Evolutionary conservation across 2,329 filamentous ascomycete genomes (phyloP), one percentile per base, ranked within the genome.

Genomic region (Curvularia hawaiiensis): DNA sequence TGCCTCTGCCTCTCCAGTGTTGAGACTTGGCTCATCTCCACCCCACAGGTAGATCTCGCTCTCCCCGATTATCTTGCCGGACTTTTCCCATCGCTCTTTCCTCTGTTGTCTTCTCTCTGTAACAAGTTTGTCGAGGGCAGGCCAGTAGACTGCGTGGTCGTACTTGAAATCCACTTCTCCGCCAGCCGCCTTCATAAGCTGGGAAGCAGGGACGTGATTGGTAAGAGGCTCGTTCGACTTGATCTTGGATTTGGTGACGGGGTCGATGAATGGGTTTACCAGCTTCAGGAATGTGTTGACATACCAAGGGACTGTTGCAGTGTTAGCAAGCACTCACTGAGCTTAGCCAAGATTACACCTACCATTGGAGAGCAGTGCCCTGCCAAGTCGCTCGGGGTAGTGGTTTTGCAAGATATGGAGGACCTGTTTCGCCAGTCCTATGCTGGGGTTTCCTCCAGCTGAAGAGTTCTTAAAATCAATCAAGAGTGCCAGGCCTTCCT

Each of bases 201-300:
- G 94, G 69, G 88, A 83, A 8, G 87, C 78, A 5, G 92, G 92
- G 20, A 99, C 89, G 75, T 92, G 92, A 65, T 90, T 82, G 66
- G 84, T 84, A 81, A 97, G 88, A 73, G 96, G 90, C 76, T 97
- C 92, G 81, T 98, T 97, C 84, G 97, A 97, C 80, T 95, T 96
- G 80, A 99, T 88, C 83, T 99, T 99, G 72, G 95, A 88, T 57
- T 90, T 88, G 10, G 95, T 99, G 69, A 93, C 81, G 8, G 95
- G 95, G 77, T 99, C 95, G 79, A 99, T 97, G 79, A 99, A 97
- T 39, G 94, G 92, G 4, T 88, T 92, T 78, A 99, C 93, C 69
- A 97, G 81, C 79, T 96, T 97, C 84, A 98, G 96, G 84, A 99
- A 99, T 50, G 90, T 90, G 77, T 86, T 89, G 60, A 98, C 91